phyloP scores from a whole-genome alignment of 2,329 filamentous ascomycete species.

The Neofusicoccum umdonicola region DNA sequence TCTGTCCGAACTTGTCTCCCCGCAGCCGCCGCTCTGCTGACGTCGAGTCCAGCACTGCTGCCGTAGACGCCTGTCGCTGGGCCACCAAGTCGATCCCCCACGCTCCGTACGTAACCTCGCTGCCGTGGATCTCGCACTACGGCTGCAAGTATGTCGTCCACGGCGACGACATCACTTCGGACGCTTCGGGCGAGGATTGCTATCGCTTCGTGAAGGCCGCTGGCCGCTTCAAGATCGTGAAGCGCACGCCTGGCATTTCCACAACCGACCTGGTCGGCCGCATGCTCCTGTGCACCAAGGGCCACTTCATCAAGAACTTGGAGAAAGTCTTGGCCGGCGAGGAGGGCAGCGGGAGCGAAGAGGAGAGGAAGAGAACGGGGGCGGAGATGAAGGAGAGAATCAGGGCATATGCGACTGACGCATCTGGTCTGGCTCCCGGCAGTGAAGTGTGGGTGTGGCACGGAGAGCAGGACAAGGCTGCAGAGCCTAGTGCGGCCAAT shows the following conservation, averaged over 20 bases:
- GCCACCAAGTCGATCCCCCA: slow-evolving; percentile 77
- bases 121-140: slow-evolving; percentile 93
- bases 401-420: slow-evolving; percentile 81
- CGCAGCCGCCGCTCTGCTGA: slow-evolving; percentile 20
- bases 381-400: slow-evolving; percentile 74
- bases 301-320: slow-evolving; percentile 85
- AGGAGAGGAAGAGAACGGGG: slow-evolving; percentile 64
- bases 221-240: slow-evolving; percentile 92
- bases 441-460: slow-evolving; percentile 84
- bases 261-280: slow-evolving; percentile 97
- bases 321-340: slow-evolving; percentile 65
- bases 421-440: slow-evolving; percentile 73
- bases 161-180: slow-evolving; percentile 95
- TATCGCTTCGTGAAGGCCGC: slow-evolving; percentile 97
- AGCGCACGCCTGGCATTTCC: slow-evolving; percentile 91
- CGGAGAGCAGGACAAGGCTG: slow-evolving; percentile 23
- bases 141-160: slow-evolving; percentile 95
- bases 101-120: slow-evolving; percentile 90
- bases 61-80: slow-evolving; percentile 94
- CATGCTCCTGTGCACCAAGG: slow-evolving; percentile 94
- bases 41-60: slow-evolving; percentile 63
- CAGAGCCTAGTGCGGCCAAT: slow-evolving; percentile 41
- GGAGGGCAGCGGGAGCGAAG: slow-evolving; percentile 68
- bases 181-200: slow-evolving; percentile 90
- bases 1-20: slow-evolving; percentile 30